A percentile compares a stretch with the other conserved stretches of the same genome.
phyloP scores from a whole-genome alignment of 2,329 filamentous ascomycete genomes.

The Polychaeton citri region DNA sequence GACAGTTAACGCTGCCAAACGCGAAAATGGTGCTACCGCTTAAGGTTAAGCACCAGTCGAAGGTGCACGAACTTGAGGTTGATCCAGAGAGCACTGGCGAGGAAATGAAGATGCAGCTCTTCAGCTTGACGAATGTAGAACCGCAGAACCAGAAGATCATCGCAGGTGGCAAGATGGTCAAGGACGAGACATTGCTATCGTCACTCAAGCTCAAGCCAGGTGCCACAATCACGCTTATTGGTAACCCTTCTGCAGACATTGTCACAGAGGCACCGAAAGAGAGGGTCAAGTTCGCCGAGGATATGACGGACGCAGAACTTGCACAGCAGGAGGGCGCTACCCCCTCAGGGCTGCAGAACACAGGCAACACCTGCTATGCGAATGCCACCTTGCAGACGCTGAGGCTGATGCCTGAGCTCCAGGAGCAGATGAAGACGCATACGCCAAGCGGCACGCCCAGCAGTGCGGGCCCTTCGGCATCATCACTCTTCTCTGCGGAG shows the following conservation, averaged over 20 bases:
- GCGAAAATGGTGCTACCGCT: slow-evolving; percentile 28
- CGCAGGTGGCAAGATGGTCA: slow-evolving; percentile 75
- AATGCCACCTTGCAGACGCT: slow-evolving; percentile 95
- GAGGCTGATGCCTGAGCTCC: slow-evolving; percentile 78
- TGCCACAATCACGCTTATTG: slow-evolving; percentile 92
- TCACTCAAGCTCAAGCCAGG: slow-evolving; percentile 75
- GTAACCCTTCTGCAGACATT: slow-evolving; percentile 60
- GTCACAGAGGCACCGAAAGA: slow-evolving; percentile 59
- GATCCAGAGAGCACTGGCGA: slow-evolving; percentile 75
- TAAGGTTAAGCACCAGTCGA: slow-evolving; percentile 87
- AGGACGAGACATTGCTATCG: slow-evolving; percentile 81
- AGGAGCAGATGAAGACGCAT: slow-evolving; percentile 60
- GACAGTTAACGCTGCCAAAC: not conserved
- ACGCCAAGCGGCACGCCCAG: slow-evolving; percentile 13
- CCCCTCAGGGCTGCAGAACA: slow-evolving; percentile 76
- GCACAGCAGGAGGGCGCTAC: slow-evolving; percentile 72
- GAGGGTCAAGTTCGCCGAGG: slow-evolving; percentile 77
- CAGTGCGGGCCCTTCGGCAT: slow-evolving; percentile 10
- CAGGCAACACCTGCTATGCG: slow-evolving; percentile 97
- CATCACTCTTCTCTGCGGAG: slow-evolving; percentile 19
- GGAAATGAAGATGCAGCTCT: slow-evolving; percentile 90
- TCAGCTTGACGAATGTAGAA: slow-evolving; percentile 88
- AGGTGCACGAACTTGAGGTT: slow-evolving; percentile 87
- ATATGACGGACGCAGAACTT: slow-evolving; percentile 91
- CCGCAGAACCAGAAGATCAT: slow-evolving; percentile 93